A percentile compares a stretch with the other conserved stretches of the same genome.
These are phyloP conservation scores for Austroboletus olivaceoglutinosus DNA, from an alignment of 1,284 basidiomycete genomes.

Conservation along the genomic window DNA sequence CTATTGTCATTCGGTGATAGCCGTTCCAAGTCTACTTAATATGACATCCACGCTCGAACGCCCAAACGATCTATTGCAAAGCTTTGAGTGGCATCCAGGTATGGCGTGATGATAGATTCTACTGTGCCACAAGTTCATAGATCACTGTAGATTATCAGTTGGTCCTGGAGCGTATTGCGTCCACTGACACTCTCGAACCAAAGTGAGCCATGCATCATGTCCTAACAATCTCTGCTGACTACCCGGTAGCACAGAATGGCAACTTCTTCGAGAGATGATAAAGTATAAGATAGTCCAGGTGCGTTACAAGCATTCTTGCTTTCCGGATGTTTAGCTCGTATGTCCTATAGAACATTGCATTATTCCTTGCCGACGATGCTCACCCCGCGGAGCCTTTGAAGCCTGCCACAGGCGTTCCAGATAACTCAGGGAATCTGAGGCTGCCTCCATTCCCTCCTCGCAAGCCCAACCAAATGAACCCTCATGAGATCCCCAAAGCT, in stretches of 20 bases:
- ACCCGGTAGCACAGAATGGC: constrained; percentile 68
- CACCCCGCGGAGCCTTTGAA: constrained; percentile 14
- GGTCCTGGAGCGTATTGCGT: constrained; percentile 64
- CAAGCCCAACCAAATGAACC: constrained; percentile 46
- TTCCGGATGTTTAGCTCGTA: background rate
- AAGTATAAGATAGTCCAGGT: constrained; percentile 70
- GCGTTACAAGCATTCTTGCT: constrained; percentile 9
- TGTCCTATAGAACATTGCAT: constrained; percentile 51
- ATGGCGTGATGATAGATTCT: constrained; percentile 4
- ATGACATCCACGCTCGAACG: constrained; percentile 22
- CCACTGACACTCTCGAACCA: constrained; percentile 59
- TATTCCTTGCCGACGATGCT: constrained; percentile 51
- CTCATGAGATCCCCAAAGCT: constrained; percentile 54
- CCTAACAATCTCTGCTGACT: constrained; percentile 9
- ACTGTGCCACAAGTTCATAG: constrained; percentile 8
- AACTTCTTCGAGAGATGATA: constrained; percentile 65
- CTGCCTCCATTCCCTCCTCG: constrained; percentile 78
- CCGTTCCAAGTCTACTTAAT: too few relatives aligned
- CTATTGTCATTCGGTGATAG: too few relatives aligned
- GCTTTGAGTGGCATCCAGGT: constrained; percentile 51
- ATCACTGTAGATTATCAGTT: constrained; percentile 55
- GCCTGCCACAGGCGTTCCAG: constrained; percentile 20
- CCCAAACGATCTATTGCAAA: constrained; percentile 17
- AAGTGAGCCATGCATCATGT: constrained; percentile 46
- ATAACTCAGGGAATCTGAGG: constrained; percentile 62